phyloP scores from a whole-genome alignment of 2,329 filamentous ascomycete genomes.

The Fusarium sp. region DNA sequence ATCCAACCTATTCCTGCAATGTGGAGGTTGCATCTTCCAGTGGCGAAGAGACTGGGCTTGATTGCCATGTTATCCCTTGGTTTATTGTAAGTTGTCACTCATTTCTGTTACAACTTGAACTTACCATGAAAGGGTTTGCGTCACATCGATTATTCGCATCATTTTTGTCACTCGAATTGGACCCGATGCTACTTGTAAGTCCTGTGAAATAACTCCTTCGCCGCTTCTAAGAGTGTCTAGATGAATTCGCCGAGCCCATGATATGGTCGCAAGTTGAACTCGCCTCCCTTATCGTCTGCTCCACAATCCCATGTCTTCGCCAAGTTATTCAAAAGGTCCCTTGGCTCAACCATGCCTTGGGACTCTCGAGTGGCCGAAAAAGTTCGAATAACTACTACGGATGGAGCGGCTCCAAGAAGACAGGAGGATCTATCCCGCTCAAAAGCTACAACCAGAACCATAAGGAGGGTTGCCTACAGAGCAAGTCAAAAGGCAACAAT shows the following conservation, averaged over 20 bases:
- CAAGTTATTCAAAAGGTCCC: constrained; percentile 47
- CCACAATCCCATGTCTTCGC: constrained; percentile 49
- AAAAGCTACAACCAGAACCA: constrained; percentile 28
- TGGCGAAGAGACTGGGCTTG: constrained; percentile 45
- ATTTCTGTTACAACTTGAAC: not conserved
- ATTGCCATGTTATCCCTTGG: constrained; percentile 47
- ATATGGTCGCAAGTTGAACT: constrained; percentile 50
- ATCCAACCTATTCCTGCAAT: constrained; percentile 54
- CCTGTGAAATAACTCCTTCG: not conserved
- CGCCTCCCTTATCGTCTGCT: constrained; percentile 49
- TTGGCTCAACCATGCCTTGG: constrained; percentile 46
- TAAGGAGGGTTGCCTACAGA: constrained; percentile 21
- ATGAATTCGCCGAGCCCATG: constrained; percentile 43
- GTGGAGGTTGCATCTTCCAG: constrained; percentile 50
- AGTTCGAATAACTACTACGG: constrained; percentile 26
- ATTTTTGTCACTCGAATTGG: constrained; percentile 42
- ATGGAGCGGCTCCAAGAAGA: constrained; percentile 18
- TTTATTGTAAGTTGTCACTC: constrained; percentile 34
- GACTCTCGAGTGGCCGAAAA: constrained; percentile 40
- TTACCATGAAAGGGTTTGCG: constrained; percentile 35
- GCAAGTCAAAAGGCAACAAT: constrained; percentile 10
- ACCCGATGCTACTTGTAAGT: constrained; percentile 43
- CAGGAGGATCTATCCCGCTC: constrained; percentile 26
- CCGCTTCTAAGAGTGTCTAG: constrained; percentile 15
- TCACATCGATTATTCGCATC: constrained; percentile 46